Evolutionary conservation across 441 rosid species (phyloP).

Genomic region (Erodium moschatum): DNA sequence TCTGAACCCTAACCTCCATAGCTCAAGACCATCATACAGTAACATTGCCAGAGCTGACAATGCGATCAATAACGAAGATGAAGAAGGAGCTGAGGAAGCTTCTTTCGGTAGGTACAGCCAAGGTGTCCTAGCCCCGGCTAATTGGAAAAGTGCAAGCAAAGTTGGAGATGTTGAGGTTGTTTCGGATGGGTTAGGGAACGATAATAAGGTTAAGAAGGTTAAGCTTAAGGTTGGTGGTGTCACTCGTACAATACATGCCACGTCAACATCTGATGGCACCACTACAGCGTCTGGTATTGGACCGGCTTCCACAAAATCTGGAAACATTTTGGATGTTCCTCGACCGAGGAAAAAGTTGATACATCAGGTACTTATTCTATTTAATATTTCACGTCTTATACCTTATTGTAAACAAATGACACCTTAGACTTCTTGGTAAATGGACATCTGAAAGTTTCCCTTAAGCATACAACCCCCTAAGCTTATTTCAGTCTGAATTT

Average conservation of each 20-base stretch:
- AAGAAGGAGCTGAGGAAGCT: slow-evolving; percentile 47
- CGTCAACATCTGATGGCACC: slow-evolving; percentile 23
- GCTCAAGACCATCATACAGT: slow-evolving; percentile 23
- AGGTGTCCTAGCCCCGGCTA: slow-evolving; percentile 37
- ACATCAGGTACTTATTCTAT: slow-evolving; percentile 21
- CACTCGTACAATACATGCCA: slow-evolving; percentile 50
- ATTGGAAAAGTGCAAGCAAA: slow-evolving; percentile 24
- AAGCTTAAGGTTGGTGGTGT: slow-evolving; percentile 79
- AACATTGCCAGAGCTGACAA: slow-evolving; percentile 20
- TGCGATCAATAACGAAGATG: slow-evolving; percentile 35
- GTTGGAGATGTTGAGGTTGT: slow-evolving; percentile 20
- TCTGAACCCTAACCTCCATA: slow-evolving; percentile 13
- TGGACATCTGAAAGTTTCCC: too few species aligned
- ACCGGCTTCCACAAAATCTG: slow-evolving; percentile 21
- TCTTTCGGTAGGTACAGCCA: slow-evolving; percentile 50
- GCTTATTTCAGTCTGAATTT: too few species aligned
- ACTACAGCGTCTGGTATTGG: slow-evolving; percentile 13
- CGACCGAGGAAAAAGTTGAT: slow-evolving; percentile 24
- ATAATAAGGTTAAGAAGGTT: slow-evolving; percentile 50
- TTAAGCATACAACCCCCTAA: too few species aligned
- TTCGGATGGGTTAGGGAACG: slow-evolving; percentile 31
- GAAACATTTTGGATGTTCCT: slow-evolving; percentile 21
- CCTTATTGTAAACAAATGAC: too few species aligned
- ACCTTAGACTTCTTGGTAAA: too few species aligned
- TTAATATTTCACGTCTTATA: too few species aligned